Evolutionary conservation across 2,329 filamentous ascomycete genomes (phyloP), one percentile per base, ranked within the genome.

Genomic region (Lecanicillium sp.): DNA sequence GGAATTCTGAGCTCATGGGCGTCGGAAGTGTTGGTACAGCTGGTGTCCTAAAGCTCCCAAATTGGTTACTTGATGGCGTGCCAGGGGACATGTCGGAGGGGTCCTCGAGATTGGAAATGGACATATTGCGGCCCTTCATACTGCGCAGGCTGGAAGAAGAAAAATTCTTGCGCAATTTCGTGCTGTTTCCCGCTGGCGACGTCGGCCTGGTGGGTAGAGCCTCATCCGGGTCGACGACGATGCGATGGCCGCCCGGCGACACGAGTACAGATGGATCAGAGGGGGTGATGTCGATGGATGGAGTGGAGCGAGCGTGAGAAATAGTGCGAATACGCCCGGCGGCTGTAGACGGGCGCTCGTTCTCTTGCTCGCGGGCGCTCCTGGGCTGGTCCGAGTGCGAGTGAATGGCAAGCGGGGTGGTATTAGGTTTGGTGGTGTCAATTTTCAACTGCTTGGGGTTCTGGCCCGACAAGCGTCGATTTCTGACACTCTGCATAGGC

Each of bases 381-480:
- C 17, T 49, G 36, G 29, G 38, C 21, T 29, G 38, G 3, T 48
- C 45, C 11, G 32, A 27, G 17, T 43, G 35, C 10, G 44, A 39
- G 5, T 39, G 35, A 27, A 39, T 42, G 43, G 35, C 45, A 48
- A 44, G 57, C 6, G 59, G 35, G 20, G 57, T 55, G 15, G 57
- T 52, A n/a, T 50, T 55, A 6, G 64, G 56, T 20, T 62, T 65
- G 1, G 59, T 55, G 0, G 90, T 96, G 64, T 96, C 88, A 48
- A 97, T 96, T 67, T 90, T 95, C 43, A 97, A 72, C 59, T 90
- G 86, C 62, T 87, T 90, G 12, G 79, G 71, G 57, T 87, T 88
- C 57, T 88, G 84, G 7, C 86, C 87, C 3, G 90, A 95, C 26
- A 95, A 69, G 52, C 90, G 79, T 51, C 90, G 79, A 56, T 78